phyloP scores from a whole-genome alignment of 768 basidiomycete species.

The Boletus fagicola region DNA sequence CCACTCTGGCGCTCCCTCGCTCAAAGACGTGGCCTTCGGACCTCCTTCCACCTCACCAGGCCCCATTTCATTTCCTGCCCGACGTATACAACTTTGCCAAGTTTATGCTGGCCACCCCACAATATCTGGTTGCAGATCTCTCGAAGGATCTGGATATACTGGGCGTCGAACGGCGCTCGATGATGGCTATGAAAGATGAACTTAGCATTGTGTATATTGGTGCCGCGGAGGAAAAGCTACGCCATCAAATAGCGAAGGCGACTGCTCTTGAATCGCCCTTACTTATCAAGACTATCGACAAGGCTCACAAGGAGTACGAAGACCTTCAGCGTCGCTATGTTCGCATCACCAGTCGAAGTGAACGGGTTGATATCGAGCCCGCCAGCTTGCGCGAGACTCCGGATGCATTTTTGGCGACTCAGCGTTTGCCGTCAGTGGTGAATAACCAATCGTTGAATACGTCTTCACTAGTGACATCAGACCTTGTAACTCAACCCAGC shows the following conservation, averaged over 20 bases:
- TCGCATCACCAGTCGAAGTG: constrained; percentile 17
- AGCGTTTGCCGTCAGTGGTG: constrained; percentile 22
- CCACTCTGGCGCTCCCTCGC: constrained; percentile 84
- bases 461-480: constrained; percentile 3
- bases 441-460: constrained; percentile 8
- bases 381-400: constrained; percentile 44
- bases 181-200: constrained; percentile 69
- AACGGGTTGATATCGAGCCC: constrained; percentile 17
- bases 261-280: constrained; percentile 66
- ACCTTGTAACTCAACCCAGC: constrained; percentile 3
- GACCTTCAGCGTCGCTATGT: constrained; percentile 48
- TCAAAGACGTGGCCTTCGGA: constrained; percentile 94
- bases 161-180: constrained; percentile 60
- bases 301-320: constrained; percentile 52
- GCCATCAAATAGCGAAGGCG: constrained; percentile 78
- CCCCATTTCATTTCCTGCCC: constrained; percentile 94
- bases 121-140: constrained; percentile 75
- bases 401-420: constrained; percentile 55
- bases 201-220: constrained; percentile 80
- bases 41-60: constrained; percentile 84
- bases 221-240: constrained; percentile 70
- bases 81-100: constrained; percentile 85
- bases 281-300: constrained; percentile 65
- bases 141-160: constrained; percentile 72
- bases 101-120: constrained; percentile 95